Base-by-base conservation (phyloP, 768 basidiomycete genomes). In the Punctularia strigosozonata region DNA sequence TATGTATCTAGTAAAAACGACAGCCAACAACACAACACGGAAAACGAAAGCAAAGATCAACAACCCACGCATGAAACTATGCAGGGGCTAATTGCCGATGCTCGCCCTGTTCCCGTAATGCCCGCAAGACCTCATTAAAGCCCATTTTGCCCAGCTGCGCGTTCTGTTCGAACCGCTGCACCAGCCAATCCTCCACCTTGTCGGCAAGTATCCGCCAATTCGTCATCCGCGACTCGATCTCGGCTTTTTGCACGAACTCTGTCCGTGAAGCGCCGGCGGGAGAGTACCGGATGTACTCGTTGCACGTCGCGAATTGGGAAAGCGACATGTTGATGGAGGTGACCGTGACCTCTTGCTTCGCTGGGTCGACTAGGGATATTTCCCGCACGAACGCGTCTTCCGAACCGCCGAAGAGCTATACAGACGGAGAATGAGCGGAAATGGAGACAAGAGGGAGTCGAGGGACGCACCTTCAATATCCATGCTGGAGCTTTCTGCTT, bases 321-420 rank as follows among this genome's bases (percentile, higher is more conserved):
- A 95, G 64, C 10, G 86, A 87, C 37, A 97, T 80, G 63, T 97
- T 97, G 60, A 90, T 81, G 21, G 89, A 90, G 25, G 86, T 87
- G 46, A 89, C 84, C 28, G 82, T 82, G 34, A 85, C 82, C 23
- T 69, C 76, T 60, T 84, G 81, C 19, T 70, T 76, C 42, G 74
- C 64, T 2, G 92, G 92, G 59, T 95, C 88, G 25, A 94, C 70
- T 54, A 92, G 94, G 4, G 89, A 88, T 48, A 95, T 81, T 62
- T 97, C 92, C 33, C 92, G 79, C 1, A 95, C 87, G 53, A 85
- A 95, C 7, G 92, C 90, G 51, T 91, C 87, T 62, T 90, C 87
- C 45, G 88, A 88, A 26, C 89, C 89, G 38, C 89, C 89, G 41
- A 94, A 86, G 19, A 94, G 59, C 89, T 91, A 51, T 31, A 43